Evolutionary conservation across 2,329 filamentous ascomycete genomes (phyloP).

Genomic region (Emergomyces orientalis): DNA sequence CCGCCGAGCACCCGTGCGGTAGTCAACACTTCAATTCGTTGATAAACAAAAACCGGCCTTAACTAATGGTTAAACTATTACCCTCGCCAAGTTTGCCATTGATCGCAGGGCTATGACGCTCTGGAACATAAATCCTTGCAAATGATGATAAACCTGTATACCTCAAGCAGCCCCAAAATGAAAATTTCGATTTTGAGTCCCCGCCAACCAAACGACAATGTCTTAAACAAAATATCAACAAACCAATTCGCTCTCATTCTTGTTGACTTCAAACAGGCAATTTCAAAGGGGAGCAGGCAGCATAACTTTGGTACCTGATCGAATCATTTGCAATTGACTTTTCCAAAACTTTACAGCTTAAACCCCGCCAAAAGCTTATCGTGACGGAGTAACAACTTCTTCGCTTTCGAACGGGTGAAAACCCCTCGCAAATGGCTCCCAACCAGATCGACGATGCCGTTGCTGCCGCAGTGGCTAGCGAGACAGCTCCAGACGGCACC

Average conservation of each 20-base stretch:
- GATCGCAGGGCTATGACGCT: neutral
- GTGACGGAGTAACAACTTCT: too few relatives aligned
- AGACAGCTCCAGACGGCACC: constrained; percentile 20
- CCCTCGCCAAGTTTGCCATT: too few relatives aligned
- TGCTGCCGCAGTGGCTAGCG: neutral
- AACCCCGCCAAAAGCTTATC: neutral
- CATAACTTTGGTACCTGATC: too few relatives aligned
- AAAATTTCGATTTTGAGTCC: neutral
- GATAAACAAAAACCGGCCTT: too few relatives aligned
- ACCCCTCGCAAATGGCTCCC: constrained; percentile 5
- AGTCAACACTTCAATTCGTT: too few relatives aligned
- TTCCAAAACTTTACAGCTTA: neutral
- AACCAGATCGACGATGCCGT: constrained; percentile 15
- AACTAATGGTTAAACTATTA: too few relatives aligned
- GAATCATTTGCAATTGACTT: neutral
- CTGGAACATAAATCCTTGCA: neutral
- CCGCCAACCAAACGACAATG: too few relatives aligned
- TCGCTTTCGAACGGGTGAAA: too few relatives aligned
- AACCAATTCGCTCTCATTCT: too few relatives aligned
- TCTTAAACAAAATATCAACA: too few relatives aligned
- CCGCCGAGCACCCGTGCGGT: neutral
- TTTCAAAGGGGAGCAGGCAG: too few relatives aligned
- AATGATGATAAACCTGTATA: neutral
- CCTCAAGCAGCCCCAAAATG: neutral
- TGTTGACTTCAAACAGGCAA: too few relatives aligned